phyloP scores from a whole-genome alignment of 2,329 filamentous ascomycete genomes.

The Paradendryphiella salina region DNA sequence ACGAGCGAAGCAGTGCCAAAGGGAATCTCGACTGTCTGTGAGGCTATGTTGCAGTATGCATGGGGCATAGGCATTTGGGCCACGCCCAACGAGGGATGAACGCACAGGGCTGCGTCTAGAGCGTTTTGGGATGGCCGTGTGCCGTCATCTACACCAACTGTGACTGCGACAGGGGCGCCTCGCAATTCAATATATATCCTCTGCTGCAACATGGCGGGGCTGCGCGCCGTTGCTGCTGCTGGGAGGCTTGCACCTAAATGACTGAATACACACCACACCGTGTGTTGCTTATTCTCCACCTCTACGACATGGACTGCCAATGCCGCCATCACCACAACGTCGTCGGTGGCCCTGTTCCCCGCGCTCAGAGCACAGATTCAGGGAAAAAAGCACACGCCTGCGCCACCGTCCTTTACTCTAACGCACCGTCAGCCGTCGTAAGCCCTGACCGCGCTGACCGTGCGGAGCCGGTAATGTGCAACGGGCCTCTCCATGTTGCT shows the following conservation, averaged over 20 bases:
- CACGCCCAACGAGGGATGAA: constrained; percentile 20
- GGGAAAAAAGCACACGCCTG: constrained; percentile 14
- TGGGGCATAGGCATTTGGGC: constrained; percentile 13
- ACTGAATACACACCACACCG: background rate
- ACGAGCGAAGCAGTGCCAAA: constrained; percentile 7
- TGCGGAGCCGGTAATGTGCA: constrained; percentile 6
- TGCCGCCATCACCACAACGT: background rate
- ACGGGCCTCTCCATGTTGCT: background rate
- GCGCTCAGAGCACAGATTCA: constrained; percentile 12
- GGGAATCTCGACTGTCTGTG: constrained; percentile 3
- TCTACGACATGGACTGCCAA: background rate
- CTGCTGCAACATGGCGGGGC: constrained; percentile 4
- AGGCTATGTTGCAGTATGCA: constrained; percentile 11
- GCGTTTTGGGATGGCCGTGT: constrained; percentile 15
- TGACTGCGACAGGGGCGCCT: constrained; percentile 19
- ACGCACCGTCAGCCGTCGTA: constrained; percentile 12
- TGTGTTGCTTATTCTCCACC: background rate
- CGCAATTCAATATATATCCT: constrained; percentile 5
- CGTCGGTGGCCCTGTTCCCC: constrained; percentile 1
- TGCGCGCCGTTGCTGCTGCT: background rate
- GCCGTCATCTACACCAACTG: constrained; percentile 10
- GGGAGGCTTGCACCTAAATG: background rate
- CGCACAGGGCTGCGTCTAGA: constrained; percentile 22
- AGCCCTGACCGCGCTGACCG: constrained; percentile 11
- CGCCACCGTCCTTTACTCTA: constrained; percentile 2